Conservation (phyloP, 1,284 basidiomycete species). For the Rhodotorula sp. region DNA sequence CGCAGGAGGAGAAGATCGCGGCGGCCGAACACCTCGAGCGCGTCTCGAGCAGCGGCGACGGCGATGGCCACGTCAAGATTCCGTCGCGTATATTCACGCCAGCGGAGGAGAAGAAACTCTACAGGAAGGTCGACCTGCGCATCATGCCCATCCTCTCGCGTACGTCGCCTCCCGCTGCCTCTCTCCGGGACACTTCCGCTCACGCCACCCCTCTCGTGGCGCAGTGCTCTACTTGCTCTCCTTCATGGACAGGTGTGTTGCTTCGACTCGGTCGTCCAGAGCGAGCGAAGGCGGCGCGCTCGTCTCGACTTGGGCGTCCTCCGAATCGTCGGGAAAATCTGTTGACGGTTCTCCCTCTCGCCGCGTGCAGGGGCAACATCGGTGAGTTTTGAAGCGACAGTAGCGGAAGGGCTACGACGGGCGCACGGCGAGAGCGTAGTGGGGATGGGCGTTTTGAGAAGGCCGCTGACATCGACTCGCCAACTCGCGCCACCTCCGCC, state of each 20-base stretch:
- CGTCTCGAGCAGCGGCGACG: not conserved
- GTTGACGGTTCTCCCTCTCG: too few species aligned
- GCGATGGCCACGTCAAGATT: conserved; percentile 38
- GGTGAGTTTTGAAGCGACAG: not conserved
- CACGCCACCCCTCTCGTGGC: not conserved
- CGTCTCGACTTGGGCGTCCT: too few species aligned
- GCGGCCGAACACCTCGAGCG: conserved; percentile 5
- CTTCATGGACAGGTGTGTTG: conserved; percentile 24
- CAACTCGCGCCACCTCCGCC: too few species aligned
- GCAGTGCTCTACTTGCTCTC: conserved; percentile 24
- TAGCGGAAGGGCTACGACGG: too few species aligned
- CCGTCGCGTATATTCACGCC: conserved; percentile 55
- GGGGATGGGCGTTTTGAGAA: too few species aligned
- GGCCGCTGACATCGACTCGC: too few species aligned
- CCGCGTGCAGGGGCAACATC: conserved; percentile 6
- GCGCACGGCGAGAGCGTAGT: too few species aligned
- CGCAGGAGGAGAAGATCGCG: not conserved
- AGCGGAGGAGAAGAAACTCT: conserved; percentile 60
- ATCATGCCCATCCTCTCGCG: conserved; percentile 32
- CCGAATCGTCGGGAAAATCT: too few species aligned
- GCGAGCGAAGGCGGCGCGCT: too few species aligned
- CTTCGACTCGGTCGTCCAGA: too few species aligned
- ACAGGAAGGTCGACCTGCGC: conserved; percentile 54
- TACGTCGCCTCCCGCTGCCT: too few species aligned
- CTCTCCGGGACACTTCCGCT: too few species aligned